These are phyloP conservation scores for Plenodomus lindquistii DNA, from an alignment of 2,329 filamentous ascomycete genomes.

Conservation along the genomic window DNA sequence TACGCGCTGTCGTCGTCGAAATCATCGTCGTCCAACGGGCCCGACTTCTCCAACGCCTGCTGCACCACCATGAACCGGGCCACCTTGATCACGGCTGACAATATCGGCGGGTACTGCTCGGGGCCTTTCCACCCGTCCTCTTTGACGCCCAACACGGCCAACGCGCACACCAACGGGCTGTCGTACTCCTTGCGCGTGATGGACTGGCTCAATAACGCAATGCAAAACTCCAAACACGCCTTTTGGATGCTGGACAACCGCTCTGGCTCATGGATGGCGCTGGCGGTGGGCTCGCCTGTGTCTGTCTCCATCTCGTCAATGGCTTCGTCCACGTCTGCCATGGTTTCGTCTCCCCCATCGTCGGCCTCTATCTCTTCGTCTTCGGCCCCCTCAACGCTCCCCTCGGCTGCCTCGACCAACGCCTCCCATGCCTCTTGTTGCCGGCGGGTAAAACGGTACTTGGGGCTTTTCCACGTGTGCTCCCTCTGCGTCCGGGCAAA, in stretches of 20 bases:
- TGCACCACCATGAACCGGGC: constrained; percentile 24
- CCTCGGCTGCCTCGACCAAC: too few species aligned
- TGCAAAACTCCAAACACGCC: constrained; percentile 22
- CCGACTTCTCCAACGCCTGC: constrained; percentile 15
- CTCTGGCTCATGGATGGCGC: background rate
- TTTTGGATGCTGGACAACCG: constrained; percentile 8
- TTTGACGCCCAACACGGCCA: constrained; percentile 25
- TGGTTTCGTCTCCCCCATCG: too few species aligned
- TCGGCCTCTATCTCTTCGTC: constrained; percentile 10
- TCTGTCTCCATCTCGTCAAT: too few species aligned
- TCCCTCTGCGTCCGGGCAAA: constrained; percentile 13
- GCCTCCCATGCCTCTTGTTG: constrained; percentile 13
- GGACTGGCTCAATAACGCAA: constrained; percentile 18
- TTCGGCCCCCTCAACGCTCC: too few species aligned
- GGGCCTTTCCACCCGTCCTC: constrained; percentile 15
- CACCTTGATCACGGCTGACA: constrained; percentile 22
- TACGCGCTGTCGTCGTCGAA: too few species aligned
- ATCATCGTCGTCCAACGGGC: too few species aligned
- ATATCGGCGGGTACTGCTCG: constrained; percentile 17
- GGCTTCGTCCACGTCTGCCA: too few species aligned
- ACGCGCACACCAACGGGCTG: constrained; percentile 19
- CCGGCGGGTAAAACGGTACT: constrained; percentile 16
- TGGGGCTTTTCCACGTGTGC: constrained; percentile 15
- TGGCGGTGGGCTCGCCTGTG: too few species aligned
- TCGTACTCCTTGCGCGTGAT: constrained; percentile 20